Base-by-base conservation (phyloP, 179 eudicot species). In the Spinacia oleracea region DNA sequence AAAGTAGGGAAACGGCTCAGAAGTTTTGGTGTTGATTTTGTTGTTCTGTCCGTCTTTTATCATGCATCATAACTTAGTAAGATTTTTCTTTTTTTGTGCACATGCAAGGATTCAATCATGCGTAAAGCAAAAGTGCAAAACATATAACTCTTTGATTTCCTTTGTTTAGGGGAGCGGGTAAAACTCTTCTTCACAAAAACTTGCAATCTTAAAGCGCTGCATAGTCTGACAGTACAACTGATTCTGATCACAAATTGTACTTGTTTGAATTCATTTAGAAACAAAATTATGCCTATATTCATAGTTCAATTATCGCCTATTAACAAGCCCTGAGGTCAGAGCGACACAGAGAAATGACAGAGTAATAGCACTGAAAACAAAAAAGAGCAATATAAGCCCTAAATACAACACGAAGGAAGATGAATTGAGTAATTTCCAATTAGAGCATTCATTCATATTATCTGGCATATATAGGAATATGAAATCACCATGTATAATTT, bases 1-100 rank as follows among this genome's bases (percentile, higher is more conserved):
- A 71, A 62, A 50, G 25, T 55, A 73, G 9, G 72, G 72, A 64
- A 71, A 14, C n/a, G 31, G 6, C 31, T 69, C 29, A 7, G 70
- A 75, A 59, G 25, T 75, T 43, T 14, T 42, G 35, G 34, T 60
- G 46, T 34, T 73, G 18, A 12, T 38, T 3, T 34, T 73, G 29
- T 18, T 40, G 32, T n/a, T 9, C 64, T 59, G 55, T 74, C 59
- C 7, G 31, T 55, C 56, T 64, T 64, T 48, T 64, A 27, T 27
- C 43, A 56, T 34, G 46, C 76, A 55, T 20, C 72, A 38, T n/a
- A 8, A 23, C 53, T 43, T 3, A 20, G 50, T 40, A 15, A 18
- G 23, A 5, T 40, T n/a, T 21, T 67, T 9, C 1, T 64, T 9
- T 40, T 67, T 2, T 32, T 16, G 42, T 18, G 10, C 69, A 1